phyloP scores from a whole-genome alignment of 345 rosid genomes.

The Geranium brycei region DNA sequence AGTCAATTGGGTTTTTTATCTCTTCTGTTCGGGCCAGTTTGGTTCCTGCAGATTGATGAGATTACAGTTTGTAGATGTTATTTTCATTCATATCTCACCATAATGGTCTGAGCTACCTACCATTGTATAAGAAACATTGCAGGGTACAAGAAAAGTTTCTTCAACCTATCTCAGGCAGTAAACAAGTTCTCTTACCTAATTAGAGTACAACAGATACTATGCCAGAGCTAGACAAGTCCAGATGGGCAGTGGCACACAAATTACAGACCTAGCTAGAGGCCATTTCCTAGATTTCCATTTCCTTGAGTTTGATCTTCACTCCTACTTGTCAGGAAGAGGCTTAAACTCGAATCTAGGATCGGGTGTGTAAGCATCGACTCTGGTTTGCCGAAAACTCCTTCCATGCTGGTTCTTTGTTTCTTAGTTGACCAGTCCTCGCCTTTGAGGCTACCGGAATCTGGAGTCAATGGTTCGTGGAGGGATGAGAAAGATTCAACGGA shows the following conservation, averaged over 20 bases:
- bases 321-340: constrained; percentile 4
- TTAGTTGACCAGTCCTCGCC: constrained; percentile 55
- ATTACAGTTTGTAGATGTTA: too few species aligned
- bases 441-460: constrained; percentile 67
- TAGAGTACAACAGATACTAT: neutral
- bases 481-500: constrained; percentile 77
- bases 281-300: constrained; percentile 27
- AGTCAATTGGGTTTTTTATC: too few species aligned
- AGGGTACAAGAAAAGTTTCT: neutral
- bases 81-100: too few species aligned
- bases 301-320: constrained; percentile 22
- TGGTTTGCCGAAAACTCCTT: constrained; percentile 27
- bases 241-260: neutral
- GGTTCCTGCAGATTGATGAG: too few species aligned
- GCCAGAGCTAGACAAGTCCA: neutral
- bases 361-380: constrained; percentile 47
- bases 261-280: constrained; percentile 30
- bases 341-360: constrained; percentile 72
- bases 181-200: neutral
- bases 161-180: neutral
- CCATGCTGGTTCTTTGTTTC: constrained; percentile 40
- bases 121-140: neutral
- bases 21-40: too few species aligned
- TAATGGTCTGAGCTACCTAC: too few species aligned
- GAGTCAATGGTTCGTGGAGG: constrained; percentile 71